phyloP scores from a whole-genome alignment of 2,329 filamentous ascomycete genomes.

The Aspergillus sp. region DNA sequence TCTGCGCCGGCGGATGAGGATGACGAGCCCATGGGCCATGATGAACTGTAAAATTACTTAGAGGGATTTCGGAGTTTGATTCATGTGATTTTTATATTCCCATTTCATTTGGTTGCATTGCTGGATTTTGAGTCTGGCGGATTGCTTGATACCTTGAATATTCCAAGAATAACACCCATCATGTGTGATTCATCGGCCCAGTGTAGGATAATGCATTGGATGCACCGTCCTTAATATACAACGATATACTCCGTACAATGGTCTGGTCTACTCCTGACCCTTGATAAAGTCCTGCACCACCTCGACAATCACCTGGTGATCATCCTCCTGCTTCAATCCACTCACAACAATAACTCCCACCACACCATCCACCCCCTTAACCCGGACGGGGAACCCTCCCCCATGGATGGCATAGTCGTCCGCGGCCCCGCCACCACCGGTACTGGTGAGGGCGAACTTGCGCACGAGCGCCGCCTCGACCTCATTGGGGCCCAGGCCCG shows the following conservation, averaged over 20 bases:
- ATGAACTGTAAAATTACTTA: conserved; percentile 68
- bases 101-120: conserved; percentile 4
- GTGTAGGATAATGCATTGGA: neutral
- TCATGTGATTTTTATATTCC: conserved; percentile 24
- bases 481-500: conserved; percentile 33
- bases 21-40: conserved; percentile 68
- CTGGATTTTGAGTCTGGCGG: neutral
- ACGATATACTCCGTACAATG: neutral
- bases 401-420: conserved; percentile 74
- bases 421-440: conserved; percentile 45
- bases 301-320: conserved; percentile 74
- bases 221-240: neutral
- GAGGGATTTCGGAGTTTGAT: conserved; percentile 38
- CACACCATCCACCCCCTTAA: conserved; percentile 71
- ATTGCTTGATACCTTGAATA: conserved; percentile 8
- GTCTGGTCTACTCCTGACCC: conserved; percentile 12
- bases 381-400: conserved; percentile 70
- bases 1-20: conserved; percentile 65
- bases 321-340: conserved; percentile 73
- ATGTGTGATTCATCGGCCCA: conserved; percentile 6
- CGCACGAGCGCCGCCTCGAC: conserved; percentile 64
- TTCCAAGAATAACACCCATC: neutral
- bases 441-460: conserved; percentile 61
- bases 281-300: conserved; percentile 56
- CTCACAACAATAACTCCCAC: conserved; percentile 74